Base-by-base conservation (phyloP, 148 eudicot species). In the Simmondsia chinensis region DNA sequence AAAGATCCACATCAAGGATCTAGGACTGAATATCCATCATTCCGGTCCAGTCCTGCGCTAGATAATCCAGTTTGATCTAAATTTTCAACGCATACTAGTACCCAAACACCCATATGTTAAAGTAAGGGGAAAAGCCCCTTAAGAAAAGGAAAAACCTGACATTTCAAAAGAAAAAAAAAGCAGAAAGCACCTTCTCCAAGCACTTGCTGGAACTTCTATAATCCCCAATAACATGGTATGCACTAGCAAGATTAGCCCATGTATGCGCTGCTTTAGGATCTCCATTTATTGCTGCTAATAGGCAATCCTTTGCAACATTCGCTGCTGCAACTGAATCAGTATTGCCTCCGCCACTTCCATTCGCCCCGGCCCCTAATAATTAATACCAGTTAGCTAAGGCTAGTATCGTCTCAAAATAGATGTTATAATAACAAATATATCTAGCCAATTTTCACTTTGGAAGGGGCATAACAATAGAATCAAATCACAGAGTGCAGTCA, bases 221-320 rank as follows among this genome's bases (percentile, higher is more conserved):
- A 66, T 93, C 94, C 52, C 94, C 84, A 28, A 60, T 56, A 61
- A 86, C 62, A 57, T 69, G 59, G 54, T 74, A 86, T 26, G 99
- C 94, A 64, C 65, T 82, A 44, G 96, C 82, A 61, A 93, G 83
- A 73, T 93, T 93, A 20, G 79, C 85, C 99, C 99, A 93, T 32
- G 64, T 45, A 69, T 93, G 99, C 29, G 89, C 78, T 34, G 83
- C 81, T 65, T 65, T 86, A 5, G 94, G 86, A 56, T 93, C 96
- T 53, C 68, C 53, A 65, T 74, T 79, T 13, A 66, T 69, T n/a
- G 89, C 86, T 33, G 94, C 83, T 62, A 93, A 65, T 29, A 93
- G 65, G 54, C 95, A 93, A 59, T 93, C 99, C 69, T 79, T 82
- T 11, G 94, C 99, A 51, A 76, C 86, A 54, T 43, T 75, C 53